Base-by-base conservation (phyloP, 371 early-diverging fungal genomes). In the Rhizomucor pusillus region DNA sequence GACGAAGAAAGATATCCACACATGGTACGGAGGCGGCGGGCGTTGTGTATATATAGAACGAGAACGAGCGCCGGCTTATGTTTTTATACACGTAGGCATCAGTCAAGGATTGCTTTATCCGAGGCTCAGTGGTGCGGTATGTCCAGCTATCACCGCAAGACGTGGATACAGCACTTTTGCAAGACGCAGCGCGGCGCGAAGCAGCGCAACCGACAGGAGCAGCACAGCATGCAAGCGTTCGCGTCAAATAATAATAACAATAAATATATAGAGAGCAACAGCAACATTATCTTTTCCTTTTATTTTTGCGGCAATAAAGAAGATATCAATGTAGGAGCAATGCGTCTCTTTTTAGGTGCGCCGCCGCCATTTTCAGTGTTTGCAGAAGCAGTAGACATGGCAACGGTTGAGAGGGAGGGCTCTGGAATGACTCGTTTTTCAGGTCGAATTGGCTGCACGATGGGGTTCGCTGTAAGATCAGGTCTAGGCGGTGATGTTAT, bases 101-200 rank as follows among this genome's bases (percentile, higher is more conserved):
- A 6, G 92, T 97, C 13, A 95, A 95, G 66, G 96, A 95, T 78
- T 95, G 96, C 64, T 97, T 98, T 65, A 95, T 99, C 60, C 90
- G 99, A 58, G 99, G 99, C n/a, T 94, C 95, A 0, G 98, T 97
- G 0, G 96, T 99, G 18, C 84, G 99, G 16, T 99, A 99, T 63
- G 97, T 98, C n/a, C 88, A 91, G 56, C 67, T 99, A 29, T 93
- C 95, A 3, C 75, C 90, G 5, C 77, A 84, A 24, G 88, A 89
- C 10, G 93, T 98, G 20, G 98, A 98, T 62, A 94, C 93, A 19
- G 93, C 90, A 35, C 68, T 98, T 54, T 72, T 99, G 47, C 98
- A 99, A 69, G 98, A 99, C 63, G 98, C 98, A 0, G 92, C 98
- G 1, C 78, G 98, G 52, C 82, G 92, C 47, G 92, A 94, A 70